These are phyloP conservation scores for Pseudoneurospora amorphoporcata DNA, from an alignment of 495 filamentous ascomycete species.

Conservation along the genomic window DNA sequence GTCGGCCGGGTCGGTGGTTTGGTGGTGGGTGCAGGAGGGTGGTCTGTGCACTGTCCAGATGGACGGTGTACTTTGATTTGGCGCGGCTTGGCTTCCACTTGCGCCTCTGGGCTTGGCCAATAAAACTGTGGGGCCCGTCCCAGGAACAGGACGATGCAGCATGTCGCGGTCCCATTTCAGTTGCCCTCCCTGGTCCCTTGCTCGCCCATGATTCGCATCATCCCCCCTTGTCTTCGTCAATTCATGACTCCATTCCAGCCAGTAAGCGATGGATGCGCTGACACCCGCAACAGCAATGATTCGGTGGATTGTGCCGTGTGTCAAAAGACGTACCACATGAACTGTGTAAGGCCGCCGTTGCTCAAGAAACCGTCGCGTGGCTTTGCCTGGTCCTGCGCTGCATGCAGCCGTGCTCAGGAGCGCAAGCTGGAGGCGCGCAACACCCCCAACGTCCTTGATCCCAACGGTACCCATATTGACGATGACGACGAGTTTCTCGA, in stretches of 20 bases:
- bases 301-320: conserved; percentile 97
- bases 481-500: conserved; percentile 28
- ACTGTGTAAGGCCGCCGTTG: conserved; percentile 84
- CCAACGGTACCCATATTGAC: conserved; percentile 7
- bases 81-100: background rate
- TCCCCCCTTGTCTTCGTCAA: background rate
- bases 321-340: conserved; percentile 94
- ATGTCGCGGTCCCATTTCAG: conserved; percentile 5
- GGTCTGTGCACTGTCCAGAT: background rate
- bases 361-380: conserved; percentile 95
- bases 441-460: conserved; percentile 53
- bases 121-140: background rate
- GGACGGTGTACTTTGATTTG: background rate
- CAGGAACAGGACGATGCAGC: background rate
- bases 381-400: conserved; percentile 95
- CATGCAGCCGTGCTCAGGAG: conserved; percentile 90
- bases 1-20: background rate
- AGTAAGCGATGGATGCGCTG: conserved; percentile 8
- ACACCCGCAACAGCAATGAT: conserved; percentile 54
- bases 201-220: background rate
- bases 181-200: conserved; percentile 3
- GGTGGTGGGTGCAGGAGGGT: background rate
- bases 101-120: background rate
- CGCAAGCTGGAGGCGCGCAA: conserved; percentile 84
- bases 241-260: background rate